phyloP scores from a whole-genome alignment of 495 filamentous ascomycete genomes.

The Penicillium mononematosum region DNA sequence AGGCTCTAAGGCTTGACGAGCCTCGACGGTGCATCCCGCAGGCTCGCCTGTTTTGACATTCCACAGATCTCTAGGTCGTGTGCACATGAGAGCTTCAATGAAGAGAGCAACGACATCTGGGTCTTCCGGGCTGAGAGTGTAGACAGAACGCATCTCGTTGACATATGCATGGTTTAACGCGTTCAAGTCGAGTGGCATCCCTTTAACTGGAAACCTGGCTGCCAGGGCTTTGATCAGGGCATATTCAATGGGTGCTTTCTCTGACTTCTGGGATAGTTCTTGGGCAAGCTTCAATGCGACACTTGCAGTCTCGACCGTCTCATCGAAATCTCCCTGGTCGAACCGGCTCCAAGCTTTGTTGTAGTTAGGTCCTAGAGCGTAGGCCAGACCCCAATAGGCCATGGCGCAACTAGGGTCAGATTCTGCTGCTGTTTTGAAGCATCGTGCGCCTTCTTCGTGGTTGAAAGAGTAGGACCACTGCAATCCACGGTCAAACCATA shows the following conservation, averaged over 20 bases:
- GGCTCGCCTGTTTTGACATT: neutral
- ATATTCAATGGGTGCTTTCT: neutral
- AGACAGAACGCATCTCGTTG: neutral
- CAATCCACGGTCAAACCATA: conserved; percentile 19
- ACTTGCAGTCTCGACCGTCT: neutral
- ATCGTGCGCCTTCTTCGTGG: conserved; percentile 14
- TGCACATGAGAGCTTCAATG: conserved; percentile 2
- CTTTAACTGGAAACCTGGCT: neutral
- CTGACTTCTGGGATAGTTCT: neutral
- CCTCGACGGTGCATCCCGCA: neutral
- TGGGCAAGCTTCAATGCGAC: neutral
- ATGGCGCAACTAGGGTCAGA: conserved; percentile 10
- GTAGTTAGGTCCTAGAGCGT: neutral
- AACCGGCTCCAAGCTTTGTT: conserved; percentile 1
- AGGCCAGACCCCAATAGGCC: conserved; percentile 5
- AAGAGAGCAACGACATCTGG: neutral
- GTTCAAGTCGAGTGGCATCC: neutral
- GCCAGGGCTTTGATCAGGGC: neutral
- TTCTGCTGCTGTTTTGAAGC: conserved; percentile 12
- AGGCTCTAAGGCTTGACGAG: neutral
- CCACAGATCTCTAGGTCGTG: neutral
- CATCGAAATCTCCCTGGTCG: neutral
- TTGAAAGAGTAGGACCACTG: conserved; percentile 20
- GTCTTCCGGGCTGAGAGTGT: neutral
- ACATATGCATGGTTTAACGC: neutral